Evolutionary conservation across 164 flowering plant species (phyloP), one percentile per base, ranked within the genome.

Genomic region (Brasenia schreberi): DNA sequence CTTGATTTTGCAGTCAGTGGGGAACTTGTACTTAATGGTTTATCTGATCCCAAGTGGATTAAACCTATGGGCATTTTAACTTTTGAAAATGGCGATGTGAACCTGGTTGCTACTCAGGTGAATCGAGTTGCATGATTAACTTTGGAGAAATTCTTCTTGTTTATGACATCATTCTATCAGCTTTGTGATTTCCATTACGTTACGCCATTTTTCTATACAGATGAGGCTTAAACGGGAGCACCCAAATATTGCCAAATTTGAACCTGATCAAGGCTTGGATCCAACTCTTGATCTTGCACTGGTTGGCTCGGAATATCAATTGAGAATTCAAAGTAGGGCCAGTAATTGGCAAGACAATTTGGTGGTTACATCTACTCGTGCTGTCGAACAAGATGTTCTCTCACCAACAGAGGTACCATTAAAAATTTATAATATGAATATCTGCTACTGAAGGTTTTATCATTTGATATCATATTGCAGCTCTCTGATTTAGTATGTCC

Each of bases 271-370:
- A 77, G 97, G 99, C 56, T 74, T 95, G 66, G 96, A 95, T 80
- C 99, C 99, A 27, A 75, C 79, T 78, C 79, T 95, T 19, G 97
- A 95, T 83, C 83, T 95, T 64, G 96, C 85, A 68, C 79, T 95
- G 79, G 99, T 95, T 63, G 99, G 99, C 61, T 89, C 97, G 23
- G 99, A 95, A 68, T 92, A 97, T 97, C 97, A 88, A 81, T 84
- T 95, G 74, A 81, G 91, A 77, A 88, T 95, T 69, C 99, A 95
- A 80, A 84, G 99, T 71, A 85, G 92, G 66, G 97, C 96, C 61
- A 95, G 96, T 74, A 87, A 84, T 67, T 95, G 99, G 99, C 99
- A 92, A 77, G 96, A 95, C 59, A 95, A 90, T 73, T 75, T 95
- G 78, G 94, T 87, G 42, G 99, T 95, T 67, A 95, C 97, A 59